Conservation (phyloP, 140 eudicot species). For the Flaveria floridana region DNA sequence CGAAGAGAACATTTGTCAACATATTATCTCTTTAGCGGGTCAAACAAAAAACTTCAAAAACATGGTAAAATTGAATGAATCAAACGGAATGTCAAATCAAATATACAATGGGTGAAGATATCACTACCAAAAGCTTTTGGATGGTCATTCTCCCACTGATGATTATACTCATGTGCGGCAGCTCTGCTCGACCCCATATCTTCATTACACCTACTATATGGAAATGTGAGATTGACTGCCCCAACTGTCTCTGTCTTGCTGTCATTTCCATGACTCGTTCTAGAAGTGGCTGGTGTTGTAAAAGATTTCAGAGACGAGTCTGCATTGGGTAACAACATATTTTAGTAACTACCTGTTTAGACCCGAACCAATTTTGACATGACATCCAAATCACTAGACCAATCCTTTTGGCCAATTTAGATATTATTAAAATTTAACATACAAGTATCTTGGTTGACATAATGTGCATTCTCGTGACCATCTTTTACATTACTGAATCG, state of each 20-base stretch:
- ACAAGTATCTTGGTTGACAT: neutral
- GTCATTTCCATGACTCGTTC: neutral
- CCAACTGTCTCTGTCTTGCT: neutral
- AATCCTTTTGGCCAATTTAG: neutral
- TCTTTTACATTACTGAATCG: neutral
- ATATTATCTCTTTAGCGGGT: neutral
- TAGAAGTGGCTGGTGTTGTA: slow-evolving; percentile 9
- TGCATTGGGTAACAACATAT: neutral
- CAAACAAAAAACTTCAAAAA: neutral
- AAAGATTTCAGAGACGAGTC: slow-evolving; percentile 4
- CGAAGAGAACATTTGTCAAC: neutral
- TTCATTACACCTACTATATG: neutral
- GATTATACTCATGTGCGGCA: neutral
- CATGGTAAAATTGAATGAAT: neutral
- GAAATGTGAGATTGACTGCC: neutral
- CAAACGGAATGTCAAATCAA: neutral
- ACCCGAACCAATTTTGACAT: neutral
- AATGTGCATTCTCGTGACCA: neutral
- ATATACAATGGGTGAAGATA: neutral
- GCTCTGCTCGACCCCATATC: neutral
- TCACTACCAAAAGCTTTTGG: slow-evolving; percentile 6
- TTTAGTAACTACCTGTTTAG: neutral
- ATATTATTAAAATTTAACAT: neutral
- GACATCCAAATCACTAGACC: neutral
- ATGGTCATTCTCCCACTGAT: slow-evolving; percentile 19